Evolutionary conservation across 2,329 filamentous ascomycete genomes (phyloP).

Genomic region (Aspergillus arachidicola): DNA sequence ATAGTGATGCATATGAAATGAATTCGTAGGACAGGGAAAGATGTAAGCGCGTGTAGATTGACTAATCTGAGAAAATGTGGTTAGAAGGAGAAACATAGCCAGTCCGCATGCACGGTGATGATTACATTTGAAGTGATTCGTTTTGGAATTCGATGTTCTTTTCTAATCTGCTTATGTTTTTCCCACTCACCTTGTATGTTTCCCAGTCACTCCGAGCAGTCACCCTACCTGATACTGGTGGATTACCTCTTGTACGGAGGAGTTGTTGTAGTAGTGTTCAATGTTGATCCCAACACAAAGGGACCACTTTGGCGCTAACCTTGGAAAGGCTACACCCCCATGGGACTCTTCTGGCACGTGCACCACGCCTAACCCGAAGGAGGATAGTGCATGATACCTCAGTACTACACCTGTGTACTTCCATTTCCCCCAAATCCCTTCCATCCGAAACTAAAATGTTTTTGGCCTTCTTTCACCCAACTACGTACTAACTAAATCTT

Average conservation of each 20-base stretch:
- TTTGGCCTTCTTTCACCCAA: not conserved
- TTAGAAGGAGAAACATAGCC: not conserved
- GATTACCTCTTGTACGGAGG: not conserved
- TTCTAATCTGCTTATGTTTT: no score
- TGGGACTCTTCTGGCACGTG: not conserved
- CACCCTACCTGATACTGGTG: no score
- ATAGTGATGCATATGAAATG: constrained; percentile 6
- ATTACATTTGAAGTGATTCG: no score
- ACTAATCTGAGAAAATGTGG: constrained; percentile 1
- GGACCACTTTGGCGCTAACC: not conserved
- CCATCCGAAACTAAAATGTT: not conserved
- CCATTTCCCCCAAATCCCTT: not conserved
- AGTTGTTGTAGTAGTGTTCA: no score
- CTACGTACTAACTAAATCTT: not conserved
- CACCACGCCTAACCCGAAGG: not conserved
- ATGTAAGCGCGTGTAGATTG: not conserved
- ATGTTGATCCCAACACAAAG: not conserved
- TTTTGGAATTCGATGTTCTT: no score
- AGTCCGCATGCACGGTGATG: not conserved
- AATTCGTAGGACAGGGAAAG: constrained; percentile 4
- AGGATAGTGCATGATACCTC: not conserved
- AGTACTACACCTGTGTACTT: not conserved
- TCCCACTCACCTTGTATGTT: not conserved
- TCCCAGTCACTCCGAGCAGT: not conserved
- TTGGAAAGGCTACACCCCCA: not conserved